Evolutionary conservation across 2,329 filamentous ascomycete species (phyloP).

Genomic region (Aspergillus fructus): DNA sequence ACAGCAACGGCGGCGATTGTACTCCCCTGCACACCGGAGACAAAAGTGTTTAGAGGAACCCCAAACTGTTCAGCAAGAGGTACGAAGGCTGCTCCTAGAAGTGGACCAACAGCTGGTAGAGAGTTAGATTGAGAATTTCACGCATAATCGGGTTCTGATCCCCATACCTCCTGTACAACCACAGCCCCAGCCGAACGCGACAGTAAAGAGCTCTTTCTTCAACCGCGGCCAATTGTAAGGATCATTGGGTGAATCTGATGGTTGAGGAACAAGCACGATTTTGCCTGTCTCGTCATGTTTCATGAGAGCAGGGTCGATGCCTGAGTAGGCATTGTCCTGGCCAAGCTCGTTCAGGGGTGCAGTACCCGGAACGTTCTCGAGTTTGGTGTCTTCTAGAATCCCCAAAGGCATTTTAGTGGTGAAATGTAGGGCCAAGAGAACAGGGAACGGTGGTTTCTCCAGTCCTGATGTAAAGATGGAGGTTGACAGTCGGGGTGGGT

Average conservation of each 20-base stretch:
- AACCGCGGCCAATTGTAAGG: constrained; percentile 26
- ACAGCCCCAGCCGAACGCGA: constrained; percentile 41
- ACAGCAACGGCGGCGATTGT: constrained; percentile 36
- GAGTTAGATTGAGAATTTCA: background rate
- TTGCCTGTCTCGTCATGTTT: constrained; percentile 33
- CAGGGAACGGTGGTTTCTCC: too few relatives aligned
- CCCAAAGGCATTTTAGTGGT: constrained; percentile 28
- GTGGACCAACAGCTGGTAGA: constrained; percentile 36
- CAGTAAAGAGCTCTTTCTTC: constrained; percentile 39
- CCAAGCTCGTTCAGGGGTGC: constrained; percentile 23
- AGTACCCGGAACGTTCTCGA: constrained; percentile 33
- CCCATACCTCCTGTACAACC: constrained; percentile 42
- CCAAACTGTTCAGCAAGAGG: constrained; percentile 33
- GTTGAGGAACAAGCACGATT: constrained; percentile 27
- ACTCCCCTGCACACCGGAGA: constrained; percentile 38
- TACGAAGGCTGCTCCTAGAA: constrained; percentile 36
- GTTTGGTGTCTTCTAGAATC: constrained; percentile 28
- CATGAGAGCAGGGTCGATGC: constrained; percentile 27
- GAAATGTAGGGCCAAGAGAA: background rate
- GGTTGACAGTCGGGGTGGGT: background rate
- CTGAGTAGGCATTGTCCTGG: constrained; percentile 10
- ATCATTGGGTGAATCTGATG: constrained; percentile 26
- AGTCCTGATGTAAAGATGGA: background rate
- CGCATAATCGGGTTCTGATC: background rate
- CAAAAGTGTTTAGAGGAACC: constrained; percentile 32